phyloP scores from a whole-genome alignment of 2,329 filamentous ascomycete genomes.

The Penicillium capsulatum region DNA sequence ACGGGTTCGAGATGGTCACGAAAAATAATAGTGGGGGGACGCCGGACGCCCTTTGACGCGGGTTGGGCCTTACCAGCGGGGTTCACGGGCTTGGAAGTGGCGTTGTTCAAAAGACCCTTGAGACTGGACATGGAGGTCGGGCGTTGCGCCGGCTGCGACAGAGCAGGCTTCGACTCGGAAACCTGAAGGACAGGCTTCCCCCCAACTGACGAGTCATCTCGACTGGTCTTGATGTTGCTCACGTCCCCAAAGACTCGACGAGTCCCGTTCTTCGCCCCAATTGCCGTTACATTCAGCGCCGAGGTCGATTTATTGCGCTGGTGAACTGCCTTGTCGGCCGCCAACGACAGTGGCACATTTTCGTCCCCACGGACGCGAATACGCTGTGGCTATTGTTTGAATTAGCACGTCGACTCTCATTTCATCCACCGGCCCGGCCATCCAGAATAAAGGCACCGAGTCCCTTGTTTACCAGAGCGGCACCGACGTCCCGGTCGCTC shows the following conservation, averaged over 20 bases:
- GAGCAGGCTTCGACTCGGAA: conserved; percentile 12
- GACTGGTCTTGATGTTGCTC: conserved; percentile 60
- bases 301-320: conserved; percentile 76
- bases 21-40: conserved; percentile 52
- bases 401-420: conserved; percentile 8
- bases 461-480: too few relatives aligned
- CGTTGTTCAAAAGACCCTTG: conserved; percentile 38
- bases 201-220: conserved; percentile 55
- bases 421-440: neutral
- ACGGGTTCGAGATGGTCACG: conserved; percentile 46
- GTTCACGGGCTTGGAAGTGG: conserved; percentile 31
- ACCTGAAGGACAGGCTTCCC: conserved; percentile 47
- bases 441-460: too few relatives aligned
- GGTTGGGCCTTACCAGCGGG: conserved; percentile 30
- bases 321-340: conserved; percentile 60
- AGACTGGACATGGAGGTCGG: conserved; percentile 44
- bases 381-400: conserved; percentile 62
- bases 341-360: conserved; percentile 53
- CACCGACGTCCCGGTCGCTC: too few relatives aligned
- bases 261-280: conserved; percentile 59
- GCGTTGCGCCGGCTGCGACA: conserved; percentile 59
- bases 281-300: conserved; percentile 54
- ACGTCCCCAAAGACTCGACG: conserved; percentile 81
- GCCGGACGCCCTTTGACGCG: conserved; percentile 44
- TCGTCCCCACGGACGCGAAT: conserved; percentile 64